phyloP scores from a whole-genome alignment of 306 rosid genomes.

The Castanospermum australe region DNA sequence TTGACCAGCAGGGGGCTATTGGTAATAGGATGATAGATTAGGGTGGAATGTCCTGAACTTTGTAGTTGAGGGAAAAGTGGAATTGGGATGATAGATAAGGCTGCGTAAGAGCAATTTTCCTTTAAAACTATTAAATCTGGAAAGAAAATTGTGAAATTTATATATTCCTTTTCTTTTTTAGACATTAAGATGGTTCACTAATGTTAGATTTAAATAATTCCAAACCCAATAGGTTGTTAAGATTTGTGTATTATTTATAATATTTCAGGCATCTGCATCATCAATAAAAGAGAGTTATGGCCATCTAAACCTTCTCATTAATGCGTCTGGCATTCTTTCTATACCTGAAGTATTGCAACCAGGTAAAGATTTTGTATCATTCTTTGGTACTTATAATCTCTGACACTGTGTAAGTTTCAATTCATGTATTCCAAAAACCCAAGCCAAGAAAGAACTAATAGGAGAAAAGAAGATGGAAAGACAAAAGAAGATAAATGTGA shows the following conservation, averaged over 20 bases:
- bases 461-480: not conserved
- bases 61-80: not conserved
- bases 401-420: not conserved
- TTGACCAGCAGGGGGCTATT: not conserved
- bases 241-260: conserved; percentile 8
- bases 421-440: not conserved
- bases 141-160: not conserved
- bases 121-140: not conserved
- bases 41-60: not conserved
- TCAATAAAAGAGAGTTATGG: conserved; percentile 71
- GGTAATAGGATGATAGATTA: not conserved
- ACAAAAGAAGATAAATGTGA: not conserved
- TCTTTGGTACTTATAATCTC: not conserved
- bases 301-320: conserved; percentile 78
- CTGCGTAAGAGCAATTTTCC: not conserved
- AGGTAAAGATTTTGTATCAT: conserved; percentile 48
- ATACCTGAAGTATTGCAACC: conserved; percentile 76
- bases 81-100: not conserved
- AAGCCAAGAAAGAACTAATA: not conserved
- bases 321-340: conserved; percentile 92
- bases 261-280: conserved; percentile 76
- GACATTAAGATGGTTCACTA: not conserved
- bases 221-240: conserved; percentile 10
- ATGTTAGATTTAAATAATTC: not conserved
- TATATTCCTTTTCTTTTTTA: not conserved